These are phyloP conservation scores for Tetrapisispora pingtungensis DNA, from an alignment of 805 yeast species.

Conservation along the genomic window DNA sequence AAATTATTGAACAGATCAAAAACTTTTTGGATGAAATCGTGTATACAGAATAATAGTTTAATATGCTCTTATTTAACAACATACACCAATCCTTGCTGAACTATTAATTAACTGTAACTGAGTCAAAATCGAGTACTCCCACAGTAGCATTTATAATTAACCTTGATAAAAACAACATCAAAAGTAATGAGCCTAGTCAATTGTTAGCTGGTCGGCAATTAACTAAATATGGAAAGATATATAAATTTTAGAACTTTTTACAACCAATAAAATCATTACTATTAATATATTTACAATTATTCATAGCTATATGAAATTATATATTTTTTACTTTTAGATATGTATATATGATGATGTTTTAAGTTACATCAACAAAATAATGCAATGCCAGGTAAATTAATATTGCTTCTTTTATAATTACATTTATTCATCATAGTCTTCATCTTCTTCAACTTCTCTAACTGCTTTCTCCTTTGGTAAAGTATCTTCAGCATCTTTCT, in stretches of 20 bases:
- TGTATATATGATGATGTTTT: not conserved
- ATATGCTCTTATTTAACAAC: too few species aligned
- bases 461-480: slow-evolving; percentile 21
- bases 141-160: too few species aligned
- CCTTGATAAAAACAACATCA: too few species aligned
- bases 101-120: too few species aligned
- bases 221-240: not conserved
- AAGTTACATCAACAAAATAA: too few species aligned
- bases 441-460: slow-evolving; percentile 36
- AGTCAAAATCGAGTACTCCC: too few species aligned
- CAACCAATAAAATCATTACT: not conserved
- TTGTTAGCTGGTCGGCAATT: not conserved
- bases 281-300: slow-evolving; percentile 1
- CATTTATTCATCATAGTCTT: slow-evolving; percentile 35
- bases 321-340: not conserved
- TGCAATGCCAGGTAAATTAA: not conserved
- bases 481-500: slow-evolving; percentile 1
- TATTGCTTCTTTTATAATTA: not conserved
- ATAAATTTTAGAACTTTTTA: not conserved
- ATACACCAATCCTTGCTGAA: too few species aligned
- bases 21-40: slow-evolving; percentile 46
- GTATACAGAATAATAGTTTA: slow-evolving; percentile 27
- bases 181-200: not conserved
- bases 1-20: slow-evolving; percentile 47
- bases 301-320: not conserved